Percentiles rank a stretch among this genome's conserved stretches.
Conservation (phyloP, 768 basidiomycete species). For the Rhodosporidiobolus sp. region DNA sequence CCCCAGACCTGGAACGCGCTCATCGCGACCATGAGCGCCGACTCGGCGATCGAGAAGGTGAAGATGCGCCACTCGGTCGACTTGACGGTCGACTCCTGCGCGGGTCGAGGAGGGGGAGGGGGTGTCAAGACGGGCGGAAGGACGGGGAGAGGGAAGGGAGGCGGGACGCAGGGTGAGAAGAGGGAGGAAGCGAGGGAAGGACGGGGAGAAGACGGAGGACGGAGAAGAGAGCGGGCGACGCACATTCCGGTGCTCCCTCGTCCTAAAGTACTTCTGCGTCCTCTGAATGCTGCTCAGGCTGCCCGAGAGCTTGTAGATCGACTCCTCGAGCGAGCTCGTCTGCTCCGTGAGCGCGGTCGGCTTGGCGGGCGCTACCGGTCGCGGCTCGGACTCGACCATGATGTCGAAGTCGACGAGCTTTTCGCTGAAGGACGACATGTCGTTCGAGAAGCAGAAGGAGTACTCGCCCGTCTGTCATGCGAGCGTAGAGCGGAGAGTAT, state of each 20-base stretch:
- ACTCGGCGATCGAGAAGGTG: constrained; percentile 41
- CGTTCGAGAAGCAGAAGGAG: constrained; percentile 93
- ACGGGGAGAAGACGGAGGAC: background rate
- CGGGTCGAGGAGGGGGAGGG: background rate
- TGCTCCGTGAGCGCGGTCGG: constrained; percentile 85
- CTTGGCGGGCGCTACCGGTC: constrained; percentile 82
- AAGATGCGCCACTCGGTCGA: constrained; percentile 43
- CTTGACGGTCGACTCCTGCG: constrained; percentile 41
- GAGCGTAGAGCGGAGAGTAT: too few species aligned
- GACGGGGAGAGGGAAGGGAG: background rate
- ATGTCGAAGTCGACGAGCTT: constrained; percentile 95
- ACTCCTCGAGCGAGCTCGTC: constrained; percentile 89
- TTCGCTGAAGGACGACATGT: constrained; percentile 88
- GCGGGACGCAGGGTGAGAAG: too few species aligned
- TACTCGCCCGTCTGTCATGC: constrained; percentile 53
- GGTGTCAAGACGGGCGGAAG: background rate
- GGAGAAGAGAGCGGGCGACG: background rate
- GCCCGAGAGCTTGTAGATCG: constrained; percentile 82
- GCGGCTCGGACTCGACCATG: constrained; percentile 94
- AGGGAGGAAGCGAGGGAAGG: too few species aligned
- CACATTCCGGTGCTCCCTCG: constrained; percentile 40
- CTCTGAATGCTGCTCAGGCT: constrained; percentile 85
- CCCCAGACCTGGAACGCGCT: constrained; percentile 44
- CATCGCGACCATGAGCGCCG: constrained; percentile 43
- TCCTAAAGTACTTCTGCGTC: constrained; percentile 74